These are phyloP conservation scores for Coemansia guatemalensis DNA, from an alignment of 192 early-diverging fungal genomes.

Conservation along the genomic window DNA sequence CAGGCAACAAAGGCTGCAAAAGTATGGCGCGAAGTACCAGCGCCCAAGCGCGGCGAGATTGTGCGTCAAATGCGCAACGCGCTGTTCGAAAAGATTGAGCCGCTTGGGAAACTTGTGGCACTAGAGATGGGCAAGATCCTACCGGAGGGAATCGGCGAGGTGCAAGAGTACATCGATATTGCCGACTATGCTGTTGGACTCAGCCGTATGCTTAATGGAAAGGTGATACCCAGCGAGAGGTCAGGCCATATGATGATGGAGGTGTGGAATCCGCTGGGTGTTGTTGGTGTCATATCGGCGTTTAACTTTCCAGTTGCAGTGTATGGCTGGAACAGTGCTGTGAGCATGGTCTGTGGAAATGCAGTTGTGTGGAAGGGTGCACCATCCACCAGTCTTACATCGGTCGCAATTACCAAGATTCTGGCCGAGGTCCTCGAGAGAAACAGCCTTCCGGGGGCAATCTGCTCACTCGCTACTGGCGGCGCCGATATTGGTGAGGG, in stretches of 20 bases:
- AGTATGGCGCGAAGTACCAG: constrained; percentile 70
- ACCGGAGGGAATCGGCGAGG: constrained; percentile 90
- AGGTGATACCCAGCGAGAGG: constrained; percentile 83
- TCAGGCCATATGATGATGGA: constrained; percentile 96
- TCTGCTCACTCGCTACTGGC: constrained; percentile 83
- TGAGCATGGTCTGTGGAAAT: constrained; percentile 89
- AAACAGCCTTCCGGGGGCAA: constrained; percentile 77
- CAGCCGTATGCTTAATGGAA: constrained; percentile 74
- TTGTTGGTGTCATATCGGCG: constrained; percentile 89
- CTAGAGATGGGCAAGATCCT: constrained; percentile 96
- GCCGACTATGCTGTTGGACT: constrained; percentile 90
- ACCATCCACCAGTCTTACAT: constrained; percentile 72
- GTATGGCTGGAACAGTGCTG: constrained; percentile 93
- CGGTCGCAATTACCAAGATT: constrained; percentile 88
- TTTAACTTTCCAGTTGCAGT: constrained; percentile 95
- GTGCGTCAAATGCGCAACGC: constrained; percentile 87
- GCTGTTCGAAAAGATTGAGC: constrained; percentile 69
- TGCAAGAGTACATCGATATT: constrained; percentile 97
- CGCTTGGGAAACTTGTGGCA: constrained; percentile 82
- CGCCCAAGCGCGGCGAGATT: constrained; percentile 86
- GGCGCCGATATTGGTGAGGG: constrained; percentile 81
- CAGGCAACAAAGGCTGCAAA: constrained; percentile 63
- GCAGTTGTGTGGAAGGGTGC: constrained; percentile 89
- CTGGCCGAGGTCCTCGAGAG: constrained; percentile 76
- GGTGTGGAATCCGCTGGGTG: constrained; percentile 92